These are phyloP conservation scores for Globisporangium nunn DNA, from an alignment of 352 stramenopile genomes.

Conservation along the genomic window DNA sequence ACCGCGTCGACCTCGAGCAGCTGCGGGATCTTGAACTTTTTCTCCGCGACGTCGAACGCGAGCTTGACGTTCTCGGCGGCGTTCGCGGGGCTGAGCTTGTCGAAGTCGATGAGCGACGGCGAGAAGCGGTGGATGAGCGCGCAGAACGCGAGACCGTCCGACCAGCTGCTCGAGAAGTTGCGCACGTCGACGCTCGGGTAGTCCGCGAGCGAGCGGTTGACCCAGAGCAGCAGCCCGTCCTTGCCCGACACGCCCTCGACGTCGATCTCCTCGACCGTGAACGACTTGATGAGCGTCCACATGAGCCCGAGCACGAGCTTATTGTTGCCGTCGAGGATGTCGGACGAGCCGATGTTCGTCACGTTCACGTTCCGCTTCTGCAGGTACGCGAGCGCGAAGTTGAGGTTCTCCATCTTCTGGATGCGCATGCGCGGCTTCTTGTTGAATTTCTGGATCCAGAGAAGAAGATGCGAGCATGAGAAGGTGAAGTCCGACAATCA, in stretches of 20 bases:
- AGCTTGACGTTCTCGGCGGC: conserved; percentile 68
- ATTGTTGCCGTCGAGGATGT: conserved; percentile 89
- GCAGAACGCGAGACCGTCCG: conserved; percentile 85
- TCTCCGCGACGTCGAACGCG: conserved; percentile 78
- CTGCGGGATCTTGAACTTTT: conserved; percentile 85
- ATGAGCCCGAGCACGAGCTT: conserved; percentile 89
- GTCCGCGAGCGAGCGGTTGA: conserved; percentile 79
- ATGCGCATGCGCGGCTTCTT: conserved; percentile 90
- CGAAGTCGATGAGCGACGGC: conserved; percentile 81
- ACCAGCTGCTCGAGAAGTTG: conserved; percentile 88
- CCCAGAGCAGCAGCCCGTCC: conserved; percentile 86
- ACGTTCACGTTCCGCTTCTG: conserved; percentile 86
- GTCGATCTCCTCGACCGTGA: conserved; percentile 82
- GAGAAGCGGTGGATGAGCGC: conserved; percentile 88
- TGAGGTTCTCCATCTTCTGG: conserved; percentile 91
- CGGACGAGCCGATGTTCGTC: conserved; percentile 89
- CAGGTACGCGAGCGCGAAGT: conserved; percentile 87
- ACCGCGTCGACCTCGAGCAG: conserved; percentile 85
- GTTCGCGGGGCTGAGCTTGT: conserved; percentile 58
- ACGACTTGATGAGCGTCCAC: conserved; percentile 91
- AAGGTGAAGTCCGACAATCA: no score
- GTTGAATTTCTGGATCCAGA: conserved; percentile 76
- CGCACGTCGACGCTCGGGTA: conserved; percentile 82
- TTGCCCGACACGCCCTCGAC: conserved; percentile 88
- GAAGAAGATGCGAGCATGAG: no score